Evolutionary conservation across 2,329 filamentous ascomycete species (phyloP).

Genomic region (Aspergillus tanneri): DNA sequence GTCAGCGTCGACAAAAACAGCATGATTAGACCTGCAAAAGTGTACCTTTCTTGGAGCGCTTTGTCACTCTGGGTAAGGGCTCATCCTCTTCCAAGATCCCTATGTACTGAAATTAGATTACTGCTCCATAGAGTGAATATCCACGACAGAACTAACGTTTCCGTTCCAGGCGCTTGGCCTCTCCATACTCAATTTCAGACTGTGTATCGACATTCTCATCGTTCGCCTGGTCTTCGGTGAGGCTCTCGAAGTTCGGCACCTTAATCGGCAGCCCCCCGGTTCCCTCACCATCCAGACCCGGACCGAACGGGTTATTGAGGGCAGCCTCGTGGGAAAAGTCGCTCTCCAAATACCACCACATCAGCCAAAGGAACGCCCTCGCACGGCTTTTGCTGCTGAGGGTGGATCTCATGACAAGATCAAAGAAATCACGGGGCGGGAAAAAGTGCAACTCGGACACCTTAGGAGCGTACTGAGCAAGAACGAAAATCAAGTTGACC

Average conservation of each 20-base stretch:
- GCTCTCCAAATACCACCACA: constrained; percentile 99
- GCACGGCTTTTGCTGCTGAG: constrained; percentile 80
- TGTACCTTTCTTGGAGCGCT: constrained; percentile 46
- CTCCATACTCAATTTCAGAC: constrained; percentile 50
- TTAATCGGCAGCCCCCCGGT: constrained; percentile 47
- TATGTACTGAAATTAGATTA: constrained; percentile 20
- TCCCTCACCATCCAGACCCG: constrained; percentile 45
- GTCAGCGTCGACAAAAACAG: not conserved
- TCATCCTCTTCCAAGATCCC: constrained; percentile 52
- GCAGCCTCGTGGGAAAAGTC: constrained; percentile 88
- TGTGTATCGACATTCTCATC: constrained; percentile 52
- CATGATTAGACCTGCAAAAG: not conserved
- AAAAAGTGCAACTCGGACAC: constrained; percentile 92
- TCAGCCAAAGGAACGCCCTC: constrained; percentile 89
- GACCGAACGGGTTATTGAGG: constrained; percentile 85
- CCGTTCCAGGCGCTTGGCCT: constrained; percentile 49
- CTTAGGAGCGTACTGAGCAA: constrained; percentile 84
- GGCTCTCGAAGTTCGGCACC: constrained; percentile 48
- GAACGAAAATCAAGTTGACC: constrained; percentile 93
- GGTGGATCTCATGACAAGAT: constrained; percentile 87
- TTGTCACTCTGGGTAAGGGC: constrained; percentile 44
- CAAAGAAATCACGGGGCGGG: constrained; percentile 83
- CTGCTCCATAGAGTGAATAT: not conserved
- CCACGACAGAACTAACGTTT: constrained; percentile 37
- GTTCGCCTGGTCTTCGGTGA: constrained; percentile 52